Percentiles rank a stretch among this genome's conserved stretches.
Evolutionary conservation across 2,329 filamentous ascomycete species (phyloP).

Genomic region (Thermomyces lanuginosus): DNA sequence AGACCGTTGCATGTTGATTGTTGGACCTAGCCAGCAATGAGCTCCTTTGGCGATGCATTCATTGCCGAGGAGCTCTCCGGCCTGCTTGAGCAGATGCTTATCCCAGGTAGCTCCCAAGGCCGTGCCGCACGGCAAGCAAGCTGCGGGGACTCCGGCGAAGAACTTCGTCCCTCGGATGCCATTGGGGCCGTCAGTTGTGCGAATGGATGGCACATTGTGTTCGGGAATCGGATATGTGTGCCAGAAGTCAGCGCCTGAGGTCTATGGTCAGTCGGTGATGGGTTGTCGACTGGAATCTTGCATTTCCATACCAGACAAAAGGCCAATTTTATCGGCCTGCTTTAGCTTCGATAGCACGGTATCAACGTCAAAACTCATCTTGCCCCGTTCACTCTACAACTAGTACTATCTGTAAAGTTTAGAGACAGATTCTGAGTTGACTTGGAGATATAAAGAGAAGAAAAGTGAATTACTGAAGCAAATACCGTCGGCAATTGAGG

Average conservation of each 20-base stretch:
- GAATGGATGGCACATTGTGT: slow-evolving; percentile 47
- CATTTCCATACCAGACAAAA: slow-evolving; percentile 3
- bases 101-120: slow-evolving; percentile 70
- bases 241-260: slow-evolving; percentile 42
- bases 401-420: no score
- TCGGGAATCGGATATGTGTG: slow-evolving; percentile 47
- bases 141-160: slow-evolving; percentile 52
- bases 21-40: slow-evolving; percentile 57
- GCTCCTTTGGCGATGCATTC: slow-evolving; percentile 59
- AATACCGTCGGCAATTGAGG: no score
- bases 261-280: slow-evolving; percentile 2
- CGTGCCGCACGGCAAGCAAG: slow-evolving; percentile 65
- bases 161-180: slow-evolving; percentile 54
- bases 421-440: no score
- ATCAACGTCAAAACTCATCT: slow-evolving; percentile 3
- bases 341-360: slow-evolving; percentile 3
- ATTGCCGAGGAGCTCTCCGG: slow-evolving; percentile 53
- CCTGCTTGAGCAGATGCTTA: slow-evolving; percentile 47
- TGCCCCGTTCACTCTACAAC: no score
- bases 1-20: slow-evolving; percentile 65
- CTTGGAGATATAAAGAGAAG: no score
- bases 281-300: neutral
- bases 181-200: slow-evolving; percentile 54
- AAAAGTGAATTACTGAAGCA: no score
- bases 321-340: slow-evolving; percentile 3